Percentiles rank a stretch among this genome's conserved stretches.
phyloP scores from a whole-genome alignment of 148 eudicot genomes.

The Vaccinium corymbosum region DNA sequence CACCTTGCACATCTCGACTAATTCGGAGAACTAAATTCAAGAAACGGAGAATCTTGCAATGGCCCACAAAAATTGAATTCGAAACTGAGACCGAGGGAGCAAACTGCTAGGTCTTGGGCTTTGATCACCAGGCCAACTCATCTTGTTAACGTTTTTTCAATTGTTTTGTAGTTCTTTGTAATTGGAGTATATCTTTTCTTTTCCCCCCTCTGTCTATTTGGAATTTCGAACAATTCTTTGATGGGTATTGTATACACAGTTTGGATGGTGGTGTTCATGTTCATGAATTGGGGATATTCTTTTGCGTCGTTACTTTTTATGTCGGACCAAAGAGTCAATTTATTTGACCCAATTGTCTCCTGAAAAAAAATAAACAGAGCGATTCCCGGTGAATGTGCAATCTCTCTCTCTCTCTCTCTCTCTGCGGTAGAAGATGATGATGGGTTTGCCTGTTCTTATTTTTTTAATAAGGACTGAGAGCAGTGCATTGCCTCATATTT shows the following conservation, averaged over 20 bases:
- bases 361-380: neutral
- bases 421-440: neutral
- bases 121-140: too few species aligned
- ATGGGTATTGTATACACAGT: neutral
- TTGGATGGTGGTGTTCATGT: neutral
- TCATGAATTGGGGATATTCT: neutral
- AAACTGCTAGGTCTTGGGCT: too few species aligned
- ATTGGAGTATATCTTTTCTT: too few species aligned
- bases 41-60: too few species aligned
- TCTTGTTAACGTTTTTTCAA: too few species aligned
- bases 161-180: too few species aligned
- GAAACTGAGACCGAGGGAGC: too few species aligned
- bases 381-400: slow-evolving; percentile 6
- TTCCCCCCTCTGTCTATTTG: neutral
- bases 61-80: too few species aligned
- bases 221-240: neutral
- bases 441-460: slow-evolving; percentile 1
- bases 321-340: slow-evolving; percentile 7
- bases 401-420: neutral
- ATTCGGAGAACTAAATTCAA: too few species aligned
- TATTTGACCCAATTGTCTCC: slow-evolving; percentile 9
- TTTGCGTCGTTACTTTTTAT: neutral
- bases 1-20: too few species aligned
- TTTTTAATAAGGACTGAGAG: neutral
- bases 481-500: neutral